Evolutionary conservation across 257 asterid species (phyloP).

Genomic region (Phtheirospermum japonicum): DNA sequence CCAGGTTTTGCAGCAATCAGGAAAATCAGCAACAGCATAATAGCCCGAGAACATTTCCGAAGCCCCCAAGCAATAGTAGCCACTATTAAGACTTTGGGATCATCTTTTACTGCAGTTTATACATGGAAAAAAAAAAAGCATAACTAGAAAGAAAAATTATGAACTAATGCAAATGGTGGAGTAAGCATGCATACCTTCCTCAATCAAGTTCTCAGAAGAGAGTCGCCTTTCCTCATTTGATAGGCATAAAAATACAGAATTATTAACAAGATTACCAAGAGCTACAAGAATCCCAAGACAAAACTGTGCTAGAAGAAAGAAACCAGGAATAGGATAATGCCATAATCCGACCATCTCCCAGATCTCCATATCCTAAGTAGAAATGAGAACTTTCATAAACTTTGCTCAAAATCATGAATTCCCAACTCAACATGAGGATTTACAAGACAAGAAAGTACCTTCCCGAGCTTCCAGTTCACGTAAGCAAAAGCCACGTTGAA

Average conservation of each 20-base stretch:
- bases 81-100: constrained; percentile 81
- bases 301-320: constrained; percentile 91
- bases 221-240: constrained; percentile 75
- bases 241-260: constrained; percentile 70
- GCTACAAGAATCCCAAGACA: constrained; percentile 97
- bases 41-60: constrained; percentile 92
- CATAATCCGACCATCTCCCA: constrained; percentile 99
- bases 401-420: constrained; percentile 21
- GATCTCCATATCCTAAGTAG: constrained; percentile 83
- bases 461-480: constrained; percentile 78
- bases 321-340: constrained; percentile 99
- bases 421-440: constrained; percentile 26
- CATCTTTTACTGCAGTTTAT: constrained; percentile 73
- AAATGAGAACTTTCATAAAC: constrained; percentile 28
- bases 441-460: constrained; percentile 54
- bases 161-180: neutral
- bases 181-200: constrained; percentile 60
- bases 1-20: constrained; percentile 94
- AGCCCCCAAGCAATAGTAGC: constrained; percentile 99
- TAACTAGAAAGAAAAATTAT: constrained; percentile 15
- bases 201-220: constrained; percentile 48
- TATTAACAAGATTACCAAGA: constrained; percentile 94
- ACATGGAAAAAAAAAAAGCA: constrained; percentile 4
- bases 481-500: constrained; percentile 91
- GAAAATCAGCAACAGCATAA: constrained; percentile 83